Percentiles rank a stretch among this genome's conserved stretches.
Conservation (phyloP, 2,329 filamentous ascomycete species). For the Penicillium sp. region DNA sequence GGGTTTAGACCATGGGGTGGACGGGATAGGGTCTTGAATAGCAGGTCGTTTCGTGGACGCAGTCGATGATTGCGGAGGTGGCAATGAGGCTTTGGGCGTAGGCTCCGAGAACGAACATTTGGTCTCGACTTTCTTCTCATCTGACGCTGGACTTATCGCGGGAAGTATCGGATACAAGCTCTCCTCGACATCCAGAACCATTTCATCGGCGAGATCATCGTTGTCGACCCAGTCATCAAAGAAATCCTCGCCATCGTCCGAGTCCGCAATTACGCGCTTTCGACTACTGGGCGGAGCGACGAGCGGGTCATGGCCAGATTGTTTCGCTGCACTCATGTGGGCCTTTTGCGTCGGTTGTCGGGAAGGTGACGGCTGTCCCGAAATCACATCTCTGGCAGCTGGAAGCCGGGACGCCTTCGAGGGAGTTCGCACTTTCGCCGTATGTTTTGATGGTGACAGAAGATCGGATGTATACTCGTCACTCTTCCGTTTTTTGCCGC, state of each 20-base stretch:
- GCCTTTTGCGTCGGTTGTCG: constrained; percentile 7
- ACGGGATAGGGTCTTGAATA: constrained; percentile 13
- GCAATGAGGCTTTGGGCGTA: not conserved
- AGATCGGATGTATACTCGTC: constrained; percentile 45
- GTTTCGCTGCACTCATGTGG: constrained; percentile 11
- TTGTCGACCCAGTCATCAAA: constrained; percentile 26
- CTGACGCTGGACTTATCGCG: constrained; percentile 15
- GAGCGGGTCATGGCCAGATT: constrained; percentile 3
- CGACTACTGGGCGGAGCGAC: constrained; percentile 6
- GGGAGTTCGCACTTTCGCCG: constrained; percentile 25
- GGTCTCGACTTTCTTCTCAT: constrained; percentile 2
- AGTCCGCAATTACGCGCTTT: constrained; percentile 33
- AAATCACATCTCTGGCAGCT: not conserved
- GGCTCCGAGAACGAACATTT: not conserved
- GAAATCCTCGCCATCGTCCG: constrained; percentile 31
- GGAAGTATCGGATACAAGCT: constrained; percentile 33
- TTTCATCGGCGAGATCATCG: constrained; percentile 19
- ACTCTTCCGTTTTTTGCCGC: constrained; percentile 50
- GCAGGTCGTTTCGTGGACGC: not conserved
- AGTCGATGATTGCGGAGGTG: constrained; percentile 17
- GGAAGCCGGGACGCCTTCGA: constrained; percentile 11
- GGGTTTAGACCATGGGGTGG: constrained; percentile 13
- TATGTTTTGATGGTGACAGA: constrained; percentile 31
- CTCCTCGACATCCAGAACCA: constrained; percentile 23
- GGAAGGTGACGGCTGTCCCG: constrained; percentile 3